Base-by-base conservation (phyloP, 148 eudicot species). In the Amaranthus palmeri region DNA sequence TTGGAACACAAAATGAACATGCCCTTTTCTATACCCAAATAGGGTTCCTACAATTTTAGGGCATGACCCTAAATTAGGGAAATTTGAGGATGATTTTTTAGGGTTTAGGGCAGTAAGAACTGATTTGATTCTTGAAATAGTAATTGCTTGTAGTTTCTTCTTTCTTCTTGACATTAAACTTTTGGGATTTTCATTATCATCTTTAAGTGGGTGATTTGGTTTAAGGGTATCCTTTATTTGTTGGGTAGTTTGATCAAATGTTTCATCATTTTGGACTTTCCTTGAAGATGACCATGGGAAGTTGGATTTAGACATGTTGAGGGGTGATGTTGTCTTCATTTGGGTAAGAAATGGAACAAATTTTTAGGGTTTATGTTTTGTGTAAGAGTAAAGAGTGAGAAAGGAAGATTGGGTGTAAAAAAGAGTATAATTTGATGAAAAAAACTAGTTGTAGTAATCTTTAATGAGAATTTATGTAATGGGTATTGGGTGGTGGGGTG, bases 1-100 rank as follows among this genome's bases (percentile, higher is more conserved):
- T 54, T 90, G 96, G 61, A 90, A 79, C 54, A 87, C 92, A 54
- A 87, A 87, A 61, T 87, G 87, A 7, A 87, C 96, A 47, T 86
- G 86, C 41, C 96, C 96, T 14, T 85, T 75, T 2, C 91, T 78
- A 53, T 79, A 51, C 3, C 96, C 96, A 61, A 90, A 90, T 0
- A 90, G 85, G 47, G 96, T 90, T 0, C 92, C 92, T 13, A 83
- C 44, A 3, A 84, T 80, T 46, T 74, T 81, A 17, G 85, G 69
- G 2, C 83, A 84, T 12, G 83, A 71, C 4, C 80, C 74, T 49
- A 69, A 45, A 51, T 78, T 67, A 4, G 64, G 81, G 11, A 61
- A n/a, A 25, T 11, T 74, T 46, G 76, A 75, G 3, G 59, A 51
- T 10, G 76, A 18, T 54, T 72, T 72, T 72, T 72, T 74, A 40